Evolutionary conservation across 768 basidiomycete genomes (phyloP).

Genomic region (Suillus subaureus): DNA sequence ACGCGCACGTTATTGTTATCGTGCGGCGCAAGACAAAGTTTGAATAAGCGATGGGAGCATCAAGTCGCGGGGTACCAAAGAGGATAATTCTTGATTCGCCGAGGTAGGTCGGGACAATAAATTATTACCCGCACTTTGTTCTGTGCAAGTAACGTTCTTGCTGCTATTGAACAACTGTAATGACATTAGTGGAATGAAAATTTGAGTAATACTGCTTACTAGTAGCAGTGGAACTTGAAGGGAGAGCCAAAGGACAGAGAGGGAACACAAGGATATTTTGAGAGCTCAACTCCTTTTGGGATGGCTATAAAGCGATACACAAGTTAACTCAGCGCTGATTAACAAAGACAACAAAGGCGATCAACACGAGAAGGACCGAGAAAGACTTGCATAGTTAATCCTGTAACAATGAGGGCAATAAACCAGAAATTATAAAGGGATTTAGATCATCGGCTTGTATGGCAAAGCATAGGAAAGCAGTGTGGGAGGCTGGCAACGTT

Average conservation of each 20-base stretch:
- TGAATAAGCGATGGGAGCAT: background rate
- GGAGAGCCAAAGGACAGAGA: background rate
- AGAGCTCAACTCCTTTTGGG: conserved; percentile 4
- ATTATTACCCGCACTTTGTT: background rate
- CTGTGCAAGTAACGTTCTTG: background rate
- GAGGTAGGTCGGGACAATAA: background rate
- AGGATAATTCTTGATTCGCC: conserved; percentile 1
- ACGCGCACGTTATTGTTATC: background rate
- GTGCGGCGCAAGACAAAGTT: background rate
- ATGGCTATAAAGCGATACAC: background rate
- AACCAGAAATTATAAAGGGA: background rate
- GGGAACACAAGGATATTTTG: background rate
- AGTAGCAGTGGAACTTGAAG: background rate
- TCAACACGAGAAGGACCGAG: background rate
- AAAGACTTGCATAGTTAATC: background rate
- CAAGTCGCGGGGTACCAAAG: background rate
- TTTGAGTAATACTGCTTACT: background rate
- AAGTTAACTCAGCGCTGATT: background rate
- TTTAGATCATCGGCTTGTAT: background rate
- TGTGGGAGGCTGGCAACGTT: conserved; percentile 20
- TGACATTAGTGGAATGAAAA: too few relatives aligned
- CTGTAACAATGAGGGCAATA: background rate
- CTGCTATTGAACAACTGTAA: background rate
- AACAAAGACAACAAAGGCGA: background rate
- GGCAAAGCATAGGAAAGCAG: background rate